Evolutionary conservation across 2,329 filamentous ascomycete species (phyloP).

Genomic region (Macrophomina pseudophaseolina): DNA sequence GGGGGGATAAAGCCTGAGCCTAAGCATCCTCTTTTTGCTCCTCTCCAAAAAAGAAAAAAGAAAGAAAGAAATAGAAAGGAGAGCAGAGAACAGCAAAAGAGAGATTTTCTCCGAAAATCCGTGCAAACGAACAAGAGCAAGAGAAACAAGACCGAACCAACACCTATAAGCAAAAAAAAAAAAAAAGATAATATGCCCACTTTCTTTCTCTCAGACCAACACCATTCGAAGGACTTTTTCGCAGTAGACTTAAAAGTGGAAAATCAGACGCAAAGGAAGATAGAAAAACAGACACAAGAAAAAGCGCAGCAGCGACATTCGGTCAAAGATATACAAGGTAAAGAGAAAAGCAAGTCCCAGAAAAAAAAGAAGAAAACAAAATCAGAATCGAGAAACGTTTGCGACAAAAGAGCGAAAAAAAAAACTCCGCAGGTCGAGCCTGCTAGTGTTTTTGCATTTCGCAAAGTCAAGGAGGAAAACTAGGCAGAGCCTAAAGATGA

Average conservation of each 20-base stretch:
- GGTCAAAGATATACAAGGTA: slow-evolving; percentile 8
- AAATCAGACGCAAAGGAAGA: background rate
- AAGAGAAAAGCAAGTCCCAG: background rate
- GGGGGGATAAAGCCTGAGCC: slow-evolving; percentile 4
- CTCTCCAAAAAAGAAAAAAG: background rate
- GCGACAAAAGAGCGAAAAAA: background rate
- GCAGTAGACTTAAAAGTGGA: background rate
- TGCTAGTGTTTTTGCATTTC: background rate
- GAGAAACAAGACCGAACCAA: background rate
- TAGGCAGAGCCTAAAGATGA: background rate
- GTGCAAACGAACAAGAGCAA: background rate
- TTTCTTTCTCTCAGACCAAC: background rate
- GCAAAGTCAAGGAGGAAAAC: background rate
- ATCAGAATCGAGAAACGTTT: background rate
- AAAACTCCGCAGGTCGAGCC: slow-evolving; percentile 10
- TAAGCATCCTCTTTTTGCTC: background rate
- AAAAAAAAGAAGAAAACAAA: background rate
- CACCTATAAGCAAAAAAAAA: background rate
- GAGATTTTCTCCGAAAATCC: background rate
- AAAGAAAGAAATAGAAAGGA: background rate
- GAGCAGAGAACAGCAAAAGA: background rate
- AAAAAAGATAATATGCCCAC: background rate
- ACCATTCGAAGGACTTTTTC: slow-evolving; percentile 8
- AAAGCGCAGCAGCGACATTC: background rate
- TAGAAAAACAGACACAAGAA: background rate